Conservation (phyloP, 805 yeast genomes). For the Teunomyces funiuensis region DNA sequence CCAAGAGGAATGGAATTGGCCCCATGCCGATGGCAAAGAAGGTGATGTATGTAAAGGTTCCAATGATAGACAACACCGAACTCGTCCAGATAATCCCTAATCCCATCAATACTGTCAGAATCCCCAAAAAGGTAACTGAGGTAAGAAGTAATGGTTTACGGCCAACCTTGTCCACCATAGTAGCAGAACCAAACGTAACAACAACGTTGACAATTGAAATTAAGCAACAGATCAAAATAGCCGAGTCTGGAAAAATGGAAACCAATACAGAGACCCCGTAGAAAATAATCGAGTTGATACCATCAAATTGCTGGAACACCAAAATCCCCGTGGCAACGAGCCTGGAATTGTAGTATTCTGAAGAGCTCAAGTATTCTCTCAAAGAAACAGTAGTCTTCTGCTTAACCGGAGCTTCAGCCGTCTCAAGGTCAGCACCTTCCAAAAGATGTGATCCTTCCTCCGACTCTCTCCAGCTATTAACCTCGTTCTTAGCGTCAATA, state of each 20-base stretch:
- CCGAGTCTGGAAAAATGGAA: conserved; percentile 66
- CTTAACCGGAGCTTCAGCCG: not conserved
- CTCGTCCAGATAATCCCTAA: conserved; percentile 55
- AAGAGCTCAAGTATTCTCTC: conserved; percentile 47
- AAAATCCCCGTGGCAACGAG: conserved; percentile 69
- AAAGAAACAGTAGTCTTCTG: conserved; percentile 22
- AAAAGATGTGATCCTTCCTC: conserved; percentile 19
- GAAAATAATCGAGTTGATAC: conserved; percentile 88
- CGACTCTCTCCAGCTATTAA: conserved; percentile 32
- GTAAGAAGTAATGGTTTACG: conserved; percentile 67
- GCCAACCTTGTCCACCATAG: conserved; percentile 73
- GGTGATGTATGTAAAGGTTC: conserved; percentile 73
- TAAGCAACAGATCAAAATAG: conserved; percentile 70
- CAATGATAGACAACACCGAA: conserved; percentile 53
- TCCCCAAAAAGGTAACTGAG: conserved; percentile 69
- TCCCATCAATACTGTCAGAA: conserved; percentile 62
- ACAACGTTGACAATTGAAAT: conserved; percentile 74
- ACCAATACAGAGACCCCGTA: conserved; percentile 87
- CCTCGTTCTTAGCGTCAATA: conserved; percentile 33
- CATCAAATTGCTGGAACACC: conserved; percentile 87
- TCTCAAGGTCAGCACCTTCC: conserved; percentile 11
- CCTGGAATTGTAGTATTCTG: conserved; percentile 57
- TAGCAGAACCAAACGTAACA: conserved; percentile 72
- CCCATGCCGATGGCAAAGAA: conserved; percentile 92
- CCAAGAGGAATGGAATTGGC: conserved; percentile 88